Evolutionary conservation across 2,329 filamentous ascomycete genomes (phyloP).

Genomic region (Didymella pinodella): DNA sequence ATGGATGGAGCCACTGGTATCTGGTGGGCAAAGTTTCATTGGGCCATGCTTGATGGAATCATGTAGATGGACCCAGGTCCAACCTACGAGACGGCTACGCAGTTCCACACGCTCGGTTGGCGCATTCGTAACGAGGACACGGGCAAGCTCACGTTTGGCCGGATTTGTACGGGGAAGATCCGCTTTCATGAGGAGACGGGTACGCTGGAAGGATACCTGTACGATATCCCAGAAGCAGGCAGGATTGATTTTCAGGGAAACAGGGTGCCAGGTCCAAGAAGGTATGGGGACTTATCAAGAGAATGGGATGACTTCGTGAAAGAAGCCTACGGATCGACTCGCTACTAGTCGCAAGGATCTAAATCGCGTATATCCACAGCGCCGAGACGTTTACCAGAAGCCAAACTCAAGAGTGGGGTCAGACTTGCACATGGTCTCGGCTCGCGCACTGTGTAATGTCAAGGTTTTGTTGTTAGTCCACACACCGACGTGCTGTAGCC

Average conservation of each 20-base stretch:
- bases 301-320: not conserved
- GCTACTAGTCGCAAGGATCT: not conserved
- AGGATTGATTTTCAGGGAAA: not conserved
- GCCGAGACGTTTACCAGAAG: too few relatives aligned
- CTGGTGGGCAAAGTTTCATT: not conserved
- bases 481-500: not conserved
- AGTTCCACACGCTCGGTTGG: not conserved
- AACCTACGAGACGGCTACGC: not conserved
- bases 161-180: not conserved
- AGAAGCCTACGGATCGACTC: not conserved
- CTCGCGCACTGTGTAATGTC: not conserved
- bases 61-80: not conserved
- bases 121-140: not conserved
- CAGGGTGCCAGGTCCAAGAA: not conserved
- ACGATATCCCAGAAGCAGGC: not conserved
- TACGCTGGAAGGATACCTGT: not conserved
- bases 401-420: not conserved
- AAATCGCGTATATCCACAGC: too few relatives aligned
- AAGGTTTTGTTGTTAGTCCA: not conserved
- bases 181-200: not conserved
- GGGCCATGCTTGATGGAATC: not conserved
- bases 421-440: not conserved
- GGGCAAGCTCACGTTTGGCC: not conserved
- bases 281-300: not conserved
- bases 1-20: not conserved